Conservation (phyloP, 2,329 filamentous ascomycete genomes). For the Aspergillus amoenus region DNA sequence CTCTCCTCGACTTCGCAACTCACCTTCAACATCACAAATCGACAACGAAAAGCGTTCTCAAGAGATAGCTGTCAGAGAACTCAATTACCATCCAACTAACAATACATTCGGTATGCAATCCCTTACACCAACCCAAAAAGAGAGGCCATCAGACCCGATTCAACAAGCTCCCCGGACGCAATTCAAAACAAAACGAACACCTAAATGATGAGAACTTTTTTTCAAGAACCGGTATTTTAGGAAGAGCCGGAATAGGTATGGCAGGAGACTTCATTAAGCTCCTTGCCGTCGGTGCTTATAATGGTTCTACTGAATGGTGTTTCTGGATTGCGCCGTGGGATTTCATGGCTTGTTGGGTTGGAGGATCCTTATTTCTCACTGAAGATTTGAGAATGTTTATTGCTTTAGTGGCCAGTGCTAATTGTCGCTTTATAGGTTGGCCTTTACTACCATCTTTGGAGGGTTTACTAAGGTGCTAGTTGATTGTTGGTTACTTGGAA, state of each 20-base stretch:
- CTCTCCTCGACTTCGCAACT: neutral
- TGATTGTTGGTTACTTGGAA: neutral
- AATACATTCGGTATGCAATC: neutral
- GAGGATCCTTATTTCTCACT: neutral
- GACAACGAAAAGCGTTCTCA: neutral
- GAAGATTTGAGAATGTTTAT: neutral
- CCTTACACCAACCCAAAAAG: neutral
- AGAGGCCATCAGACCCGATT: neutral
- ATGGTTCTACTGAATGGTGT: conserved; percentile 46
- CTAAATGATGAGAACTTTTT: conserved; percentile 44
- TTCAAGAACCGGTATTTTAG: conserved; percentile 45
- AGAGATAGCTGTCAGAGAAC: neutral
- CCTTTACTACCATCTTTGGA: neutral
- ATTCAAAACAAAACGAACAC: conserved; percentile 17
- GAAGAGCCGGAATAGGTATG: conserved; percentile 52
- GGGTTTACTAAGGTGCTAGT: neutral
- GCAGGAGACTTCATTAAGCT: conserved; percentile 25
- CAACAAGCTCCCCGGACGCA: neutral
- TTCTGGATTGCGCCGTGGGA: conserved; percentile 2
- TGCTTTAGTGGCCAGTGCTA: neutral
- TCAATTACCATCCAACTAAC: neutral
- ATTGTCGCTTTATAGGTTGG: neutral
- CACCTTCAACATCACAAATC: neutral
- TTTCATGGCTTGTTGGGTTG: neutral
- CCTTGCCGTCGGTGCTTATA: conserved; percentile 49